phyloP scores from a whole-genome alignment of 768 basidiomycete genomes.

The Sutorius australiensis region DNA sequence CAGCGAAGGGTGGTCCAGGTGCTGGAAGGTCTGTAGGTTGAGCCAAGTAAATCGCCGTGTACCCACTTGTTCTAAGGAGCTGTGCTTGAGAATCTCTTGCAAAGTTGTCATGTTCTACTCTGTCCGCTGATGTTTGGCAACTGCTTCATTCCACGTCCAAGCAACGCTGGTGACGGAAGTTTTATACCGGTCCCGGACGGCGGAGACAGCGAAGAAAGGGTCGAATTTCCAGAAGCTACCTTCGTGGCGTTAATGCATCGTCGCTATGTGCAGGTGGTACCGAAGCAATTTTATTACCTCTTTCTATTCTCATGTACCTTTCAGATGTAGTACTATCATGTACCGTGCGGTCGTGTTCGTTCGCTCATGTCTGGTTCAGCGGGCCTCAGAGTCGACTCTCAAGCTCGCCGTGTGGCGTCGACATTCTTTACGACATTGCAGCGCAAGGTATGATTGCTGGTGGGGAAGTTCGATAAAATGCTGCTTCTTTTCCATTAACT shows the following conservation, averaged over 20 bases:
- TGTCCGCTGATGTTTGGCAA: not conserved
- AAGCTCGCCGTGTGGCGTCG: slow-evolving; percentile 21
- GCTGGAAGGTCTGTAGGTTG: slow-evolving; percentile 46
- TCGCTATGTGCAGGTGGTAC: not conserved
- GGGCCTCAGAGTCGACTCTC: too few relatives aligned
- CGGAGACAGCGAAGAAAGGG: slow-evolving; percentile 1
- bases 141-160: not conserved
- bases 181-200: slow-evolving; percentile 1
- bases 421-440: slow-evolving; percentile 10
- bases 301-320: not conserved
- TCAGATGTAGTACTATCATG: not conserved
- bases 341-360: not conserved
- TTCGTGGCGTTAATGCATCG: slow-evolving; percentile 11
- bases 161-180: not conserved
- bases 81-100: not conserved
- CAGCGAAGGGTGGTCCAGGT: slow-evolving; percentile 72
- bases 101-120: not conserved
- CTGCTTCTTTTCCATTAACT: slow-evolving; percentile 16
- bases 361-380: too few relatives aligned
- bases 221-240: slow-evolving; percentile 5
- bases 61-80: not conserved
- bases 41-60: slow-evolving; percentile 4
- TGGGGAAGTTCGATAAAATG: slow-evolving; percentile 2
- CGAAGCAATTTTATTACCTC: not conserved
- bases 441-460: not conserved